Conservation (phyloP, 2,329 filamentous ascomycete species). For the Aspergillus fructus region DNA sequence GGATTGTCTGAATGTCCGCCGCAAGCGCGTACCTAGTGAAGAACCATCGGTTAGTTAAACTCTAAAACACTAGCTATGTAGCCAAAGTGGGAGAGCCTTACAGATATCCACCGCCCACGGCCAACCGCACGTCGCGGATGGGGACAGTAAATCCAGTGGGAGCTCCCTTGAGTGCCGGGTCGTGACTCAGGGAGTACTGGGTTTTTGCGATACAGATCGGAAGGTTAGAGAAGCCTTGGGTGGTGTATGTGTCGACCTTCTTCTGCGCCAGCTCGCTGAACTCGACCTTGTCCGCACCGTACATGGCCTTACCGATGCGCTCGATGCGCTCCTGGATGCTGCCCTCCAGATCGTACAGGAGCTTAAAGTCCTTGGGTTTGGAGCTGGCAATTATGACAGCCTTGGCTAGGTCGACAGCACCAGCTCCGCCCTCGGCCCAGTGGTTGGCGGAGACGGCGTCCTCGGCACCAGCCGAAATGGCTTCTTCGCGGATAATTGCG, state of each 20-base stretch:
- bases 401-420: slow-evolving; percentile 83
- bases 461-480: slow-evolving; percentile 86
- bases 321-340: slow-evolving; percentile 87
- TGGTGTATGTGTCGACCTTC: slow-evolving; percentile 93
- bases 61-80: neutral
- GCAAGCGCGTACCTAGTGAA: slow-evolving; percentile 75
- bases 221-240: slow-evolving; percentile 86
- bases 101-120: slow-evolving; percentile 90
- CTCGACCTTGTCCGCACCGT: slow-evolving; percentile 84
- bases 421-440: slow-evolving; percentile 92
- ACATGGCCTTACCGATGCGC: slow-evolving; percentile 87
- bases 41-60: slow-evolving; percentile 35
- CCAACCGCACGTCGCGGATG: slow-evolving; percentile 90
- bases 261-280: slow-evolving; percentile 92
- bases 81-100: slow-evolving; percentile 47
- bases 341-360: slow-evolving; percentile 79
- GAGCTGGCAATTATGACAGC: slow-evolving; percentile 79
- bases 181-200: slow-evolving; percentile 93
- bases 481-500: slow-evolving; percentile 82
- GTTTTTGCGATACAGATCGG: slow-evolving; percentile 98
- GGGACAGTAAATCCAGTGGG: slow-evolving; percentile 92
- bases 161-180: slow-evolving; percentile 90
- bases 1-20: slow-evolving; percentile 97
- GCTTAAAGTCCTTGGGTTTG: slow-evolving; percentile 81
- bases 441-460: slow-evolving; percentile 93